Percentiles rank a stretch among this genome's conserved stretches.
These are phyloP conservation scores for Rachicladosporium sp. DNA, from an alignment of 2,329 filamentous ascomycete genomes.

Conservation along the genomic window DNA sequence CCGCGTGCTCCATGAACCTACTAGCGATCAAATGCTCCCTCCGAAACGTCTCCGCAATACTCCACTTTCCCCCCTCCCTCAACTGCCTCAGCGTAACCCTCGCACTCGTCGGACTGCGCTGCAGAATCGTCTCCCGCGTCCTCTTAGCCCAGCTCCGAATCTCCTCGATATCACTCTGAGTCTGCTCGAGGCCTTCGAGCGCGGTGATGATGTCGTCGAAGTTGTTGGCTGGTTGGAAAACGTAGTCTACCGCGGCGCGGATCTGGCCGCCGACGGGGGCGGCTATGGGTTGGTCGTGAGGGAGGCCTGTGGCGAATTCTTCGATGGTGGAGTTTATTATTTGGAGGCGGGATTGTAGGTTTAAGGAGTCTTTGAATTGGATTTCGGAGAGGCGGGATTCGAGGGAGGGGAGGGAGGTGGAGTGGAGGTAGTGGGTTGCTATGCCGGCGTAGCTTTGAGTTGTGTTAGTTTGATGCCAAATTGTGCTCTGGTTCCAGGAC, in stretches of 20 bases:
- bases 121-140: slow-evolving; percentile 61
- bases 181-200: slow-evolving; percentile 33
- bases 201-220: slow-evolving; percentile 60
- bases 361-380: slow-evolving; percentile 67
- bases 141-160: slow-evolving; percentile 64
- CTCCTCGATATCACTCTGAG: slow-evolving; percentile 19
- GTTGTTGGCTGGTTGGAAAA: slow-evolving; percentile 36
- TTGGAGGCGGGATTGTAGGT: slow-evolving; percentile 48
- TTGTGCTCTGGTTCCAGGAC: background rate
- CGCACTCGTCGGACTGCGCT: slow-evolving; percentile 75
- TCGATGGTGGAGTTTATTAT: slow-evolving; percentile 81
- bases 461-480: background rate
- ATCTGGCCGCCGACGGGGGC: slow-evolving; percentile 43
- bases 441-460: slow-evolving; percentile 58
- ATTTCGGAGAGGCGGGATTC: slow-evolving; percentile 81
- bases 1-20: slow-evolving; percentile 79
- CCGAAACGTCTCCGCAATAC: slow-evolving; percentile 72
- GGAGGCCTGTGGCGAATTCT: slow-evolving; percentile 79
- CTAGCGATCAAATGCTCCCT: slow-evolving; percentile 74
- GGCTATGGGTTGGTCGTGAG: slow-evolving; percentile 53
- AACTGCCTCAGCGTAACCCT: slow-evolving; percentile 77
- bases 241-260: slow-evolving; percentile 69
- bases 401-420: slow-evolving; percentile 67
- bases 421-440: slow-evolving; percentile 93
- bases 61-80: slow-evolving; percentile 62